phyloP scores from a whole-genome alignment of 2,329 filamentous ascomycete genomes.

The Xylaria sp. region DNA sequence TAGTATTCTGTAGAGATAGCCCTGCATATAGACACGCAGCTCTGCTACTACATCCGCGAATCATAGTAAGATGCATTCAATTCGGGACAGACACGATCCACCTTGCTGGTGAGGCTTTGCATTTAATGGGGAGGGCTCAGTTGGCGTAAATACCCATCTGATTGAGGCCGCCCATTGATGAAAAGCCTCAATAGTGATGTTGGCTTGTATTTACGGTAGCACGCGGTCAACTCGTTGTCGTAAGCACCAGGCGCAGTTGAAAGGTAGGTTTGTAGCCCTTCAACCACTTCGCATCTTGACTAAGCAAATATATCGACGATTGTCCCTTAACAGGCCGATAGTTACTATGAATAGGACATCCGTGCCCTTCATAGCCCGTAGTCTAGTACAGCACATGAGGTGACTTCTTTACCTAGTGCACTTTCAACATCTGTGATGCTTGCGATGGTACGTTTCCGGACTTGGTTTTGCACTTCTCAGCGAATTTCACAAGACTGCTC shows the following conservation, averaged over 20 bases:
- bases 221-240: conserved; percentile 7
- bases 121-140: background rate
- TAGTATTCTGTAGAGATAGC: background rate
- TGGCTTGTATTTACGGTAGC: background rate
- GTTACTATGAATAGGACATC: too few species aligned
- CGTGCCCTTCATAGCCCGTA: too few species aligned
- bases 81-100: background rate
- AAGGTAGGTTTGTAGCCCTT: background rate
- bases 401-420: background rate
- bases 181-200: conserved; percentile 27
- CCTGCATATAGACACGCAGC: conserved; percentile 14
- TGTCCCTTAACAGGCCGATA: background rate
- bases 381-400: too few species aligned
- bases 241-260: conserved; percentile 27
- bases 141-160: background rate
- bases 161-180: conserved; percentile 11
- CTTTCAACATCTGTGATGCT: background rate
- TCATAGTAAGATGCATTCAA: background rate
- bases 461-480: conserved; percentile 27
- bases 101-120: background rate
- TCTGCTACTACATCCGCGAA: conserved; percentile 3
- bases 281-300: background rate
- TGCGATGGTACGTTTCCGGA: background rate
- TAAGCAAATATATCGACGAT: background rate
- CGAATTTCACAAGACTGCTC: conserved; percentile 43